Evolutionary conservation across 306 rosid genomes (phyloP), one percentile per base, ranked within the genome.

Genomic region (Geum urbanum): DNA sequence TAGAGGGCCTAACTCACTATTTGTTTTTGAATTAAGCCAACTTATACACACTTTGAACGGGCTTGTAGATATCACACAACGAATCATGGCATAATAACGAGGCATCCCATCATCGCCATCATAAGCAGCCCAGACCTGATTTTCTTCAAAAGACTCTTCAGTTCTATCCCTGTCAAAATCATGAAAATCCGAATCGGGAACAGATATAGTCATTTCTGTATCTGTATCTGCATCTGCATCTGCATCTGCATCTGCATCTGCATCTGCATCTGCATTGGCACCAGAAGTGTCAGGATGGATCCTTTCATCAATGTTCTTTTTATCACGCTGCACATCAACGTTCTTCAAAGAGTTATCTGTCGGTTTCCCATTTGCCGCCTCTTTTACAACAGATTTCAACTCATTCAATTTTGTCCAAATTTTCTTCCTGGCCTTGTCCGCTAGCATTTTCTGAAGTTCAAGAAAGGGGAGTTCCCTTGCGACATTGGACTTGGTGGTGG

Each of bases 151-250:
- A 57, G 85, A 80, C 67, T 72, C 78, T 79, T 91, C 95, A 14
- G 89, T 80, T 73, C 99, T 84, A 56, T 84, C 91, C 78, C 70
- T 82, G 84, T 84, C 87, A 81, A 91, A 91, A 76, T 83, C 94
- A 74, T 87, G 89, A 71, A 94, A 94, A 75, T 94, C 99, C 9
- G 99, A 74, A 78, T 90, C 95, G 2, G 87, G 98, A 48, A 94
- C 91, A 77, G 78, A 74, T 55, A 86, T 69, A 5, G 79, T 73
- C 86, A 88, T 67, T 74, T 90, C 94, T 15, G 89, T 79, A 66
- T 82, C 45, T 61, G 66, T 57, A 52, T 57, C 74, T 41, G 70
- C 67, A 47, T 39, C 60, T 14, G 69, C 13, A 49, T 49, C 6
- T 39, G 45, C n/a, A 49, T n/a, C 53, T 69, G 49, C 54, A 73